Evolutionary conservation across 495 filamentous ascomycete species (phyloP), one percentile per base, ranked within the genome.

Genomic region (Platismatia glauca): DNA sequence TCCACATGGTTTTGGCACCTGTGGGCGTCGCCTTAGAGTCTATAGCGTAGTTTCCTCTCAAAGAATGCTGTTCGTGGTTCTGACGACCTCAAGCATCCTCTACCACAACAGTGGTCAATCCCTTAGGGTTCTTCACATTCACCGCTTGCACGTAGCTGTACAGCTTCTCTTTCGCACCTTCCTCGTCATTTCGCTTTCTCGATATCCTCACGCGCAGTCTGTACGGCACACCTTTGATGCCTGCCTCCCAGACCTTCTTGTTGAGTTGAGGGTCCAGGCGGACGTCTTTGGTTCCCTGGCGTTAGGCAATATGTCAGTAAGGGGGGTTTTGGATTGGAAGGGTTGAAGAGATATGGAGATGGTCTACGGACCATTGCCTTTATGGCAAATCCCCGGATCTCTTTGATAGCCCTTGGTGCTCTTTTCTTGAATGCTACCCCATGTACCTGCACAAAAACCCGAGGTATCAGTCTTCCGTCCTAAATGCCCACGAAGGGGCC

Each of bases 241-340:
- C 94, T 74, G 88, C 83, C 79, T 99, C 95, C 94, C 94, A 99
- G 79, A 99, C 93, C 84, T 99, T 97, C 88, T 99, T 99, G 86
- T 99, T 99, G 68, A 99, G 82, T 77, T 90, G 89, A 67, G 94
- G 94, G 82, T 97, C 94, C 74, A 99, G 78, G 69, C 94, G 94
- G 81, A 99, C 94, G 76, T 99, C 94, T 73, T 85, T 80, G 78
- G 94, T 99, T 76, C 94, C 94, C 94, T 98, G 67, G 15, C 16
- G 7, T 46, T 41, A 37, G n/a, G 15, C n/a, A 43, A 73, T 61
- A 22, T 50, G 53, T 56, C 31, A 34, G 34, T 27, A 55, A 31
- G 22, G 29, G 20, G 41, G 29, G 24, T 38, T 7, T 29, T 15
- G 15, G 43, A 31, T 24, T 16, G 44, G n/a, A 53, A 27, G 22